Base-by-base conservation (phyloP, 805 yeast species). In the Candida mattraensis region DNA sequence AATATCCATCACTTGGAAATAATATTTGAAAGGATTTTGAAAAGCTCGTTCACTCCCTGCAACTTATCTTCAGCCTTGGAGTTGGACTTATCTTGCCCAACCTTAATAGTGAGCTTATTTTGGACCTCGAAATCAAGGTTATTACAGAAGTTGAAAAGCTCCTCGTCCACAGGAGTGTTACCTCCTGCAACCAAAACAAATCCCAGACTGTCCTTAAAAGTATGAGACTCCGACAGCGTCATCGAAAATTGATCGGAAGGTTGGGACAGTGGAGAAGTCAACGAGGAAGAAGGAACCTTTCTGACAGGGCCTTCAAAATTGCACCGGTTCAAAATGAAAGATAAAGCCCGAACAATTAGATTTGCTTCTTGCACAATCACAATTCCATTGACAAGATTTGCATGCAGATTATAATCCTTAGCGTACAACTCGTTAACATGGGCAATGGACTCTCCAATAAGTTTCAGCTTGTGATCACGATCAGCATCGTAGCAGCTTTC, bases 381-480 rank as follows among this genome's bases (percentile, higher is more conserved):
- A 27, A 79, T 74, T 44, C 78, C 76, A 42, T 78, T 74, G 38
- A 83, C 78, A 28, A 85, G 66, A 20, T 83, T 78, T 2, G 96
- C 96, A 60, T 87, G 95, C 12, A 89, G 70, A 24, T 76, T 76
- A 23, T 42, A 58, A 32, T 70, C 72, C 12, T 72, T 75, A 11
- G 74, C 71, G 54, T 77, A 84, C 20, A 82, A 65, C 30, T 83
- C 93, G 60, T 91, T 88, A 37, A 89, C 78, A 58, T 87, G 88
- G 16, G 89, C 80, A 30, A 89, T 80, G 38, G 83, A 74, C 50
- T 88, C 96, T 31, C 97, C 96, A 63, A 87, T 74, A 13, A 81
- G 72, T 30, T 80, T 70, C 19, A 72, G 60, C 34, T 79, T 78
- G 50, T 95, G 75, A 33, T 81, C 87, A 18, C 69, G 64, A 45